phyloP scores from a whole-genome alignment of 1,284 basidiomycete species.

The Fomitopsis pinicola region DNA sequence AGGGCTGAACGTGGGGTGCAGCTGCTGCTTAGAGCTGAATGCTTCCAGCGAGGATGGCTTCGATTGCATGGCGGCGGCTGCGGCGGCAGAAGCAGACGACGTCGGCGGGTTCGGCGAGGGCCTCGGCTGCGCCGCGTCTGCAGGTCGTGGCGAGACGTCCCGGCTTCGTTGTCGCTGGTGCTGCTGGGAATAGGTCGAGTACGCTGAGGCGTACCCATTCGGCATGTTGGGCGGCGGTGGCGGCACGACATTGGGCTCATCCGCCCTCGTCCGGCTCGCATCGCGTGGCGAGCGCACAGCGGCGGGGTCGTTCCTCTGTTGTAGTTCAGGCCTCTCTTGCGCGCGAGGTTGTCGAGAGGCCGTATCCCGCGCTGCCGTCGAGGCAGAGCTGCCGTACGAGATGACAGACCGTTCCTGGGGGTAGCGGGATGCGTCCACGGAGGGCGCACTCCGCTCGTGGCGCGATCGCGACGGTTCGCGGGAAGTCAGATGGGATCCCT shows the following conservation, averaged over 20 bases:
- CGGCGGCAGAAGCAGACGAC: constrained; percentile 10
- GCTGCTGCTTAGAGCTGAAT: constrained; percentile 44
- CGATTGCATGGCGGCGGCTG: constrained; percentile 5
- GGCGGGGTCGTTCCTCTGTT: background rate
- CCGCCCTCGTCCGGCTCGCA: background rate
- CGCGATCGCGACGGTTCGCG: background rate
- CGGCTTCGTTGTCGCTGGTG: constrained; percentile 10
- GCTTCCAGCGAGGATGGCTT: constrained; percentile 19
- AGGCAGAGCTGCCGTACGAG: background rate
- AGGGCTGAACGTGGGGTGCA: constrained; percentile 62
- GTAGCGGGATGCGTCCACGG: background rate
- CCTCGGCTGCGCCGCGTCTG: constrained; percentile 5
- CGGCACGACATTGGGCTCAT: background rate
- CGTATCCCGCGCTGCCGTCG: background rate
- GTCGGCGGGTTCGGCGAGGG: constrained; percentile 6
- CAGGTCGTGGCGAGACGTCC: constrained; percentile 11
- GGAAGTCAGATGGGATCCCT: background rate
- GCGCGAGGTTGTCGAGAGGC: background rate
- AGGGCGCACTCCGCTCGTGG: background rate
- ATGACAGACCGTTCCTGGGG: background rate
- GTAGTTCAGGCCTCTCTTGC: background rate
- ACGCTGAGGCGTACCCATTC: constrained; percentile 11
- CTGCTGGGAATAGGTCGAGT: constrained; percentile 16
- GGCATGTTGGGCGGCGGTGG: background rate
- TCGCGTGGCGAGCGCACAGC: background rate